phyloP scores from a whole-genome alignment of 352 stramenopile genomes.

The Phytophthora syringae region DNA sequence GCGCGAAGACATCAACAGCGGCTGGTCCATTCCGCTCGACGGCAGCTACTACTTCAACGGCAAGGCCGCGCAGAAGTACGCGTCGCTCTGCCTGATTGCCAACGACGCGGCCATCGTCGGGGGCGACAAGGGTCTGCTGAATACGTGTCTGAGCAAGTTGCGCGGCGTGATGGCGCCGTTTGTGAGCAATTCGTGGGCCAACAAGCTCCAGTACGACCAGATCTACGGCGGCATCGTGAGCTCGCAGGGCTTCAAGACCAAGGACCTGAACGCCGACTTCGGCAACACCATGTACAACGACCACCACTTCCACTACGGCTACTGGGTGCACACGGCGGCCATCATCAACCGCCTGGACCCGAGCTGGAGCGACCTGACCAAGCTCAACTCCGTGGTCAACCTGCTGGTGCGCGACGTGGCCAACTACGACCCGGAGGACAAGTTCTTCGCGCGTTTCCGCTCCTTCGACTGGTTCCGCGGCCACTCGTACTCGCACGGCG shows the following conservation, averaged over 20 bases:
- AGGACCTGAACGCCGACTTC: slow-evolving; percentile 42
- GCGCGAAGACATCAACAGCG: slow-evolving; percentile 27
- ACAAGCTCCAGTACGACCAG: slow-evolving; percentile 36
- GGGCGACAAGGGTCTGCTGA: too few relatives aligned
- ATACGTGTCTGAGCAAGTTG: slow-evolving; percentile 40
- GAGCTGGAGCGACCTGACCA: too few relatives aligned
- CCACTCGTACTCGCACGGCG: slow-evolving; percentile 43
- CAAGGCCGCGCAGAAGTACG: slow-evolving; percentile 43
- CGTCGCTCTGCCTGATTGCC: too few relatives aligned
- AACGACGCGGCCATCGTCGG: too few relatives aligned
- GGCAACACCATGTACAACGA: slow-evolving; percentile 49
- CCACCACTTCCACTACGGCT: too few relatives aligned
- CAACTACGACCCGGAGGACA: too few relatives aligned
- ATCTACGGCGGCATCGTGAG: slow-evolving; percentile 44
- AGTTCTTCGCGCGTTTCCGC: too few relatives aligned
- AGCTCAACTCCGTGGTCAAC: too few relatives aligned
- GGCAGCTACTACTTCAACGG: slow-evolving; percentile 49
- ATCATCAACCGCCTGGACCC: too few relatives aligned
- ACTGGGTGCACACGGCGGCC: too few relatives aligned
- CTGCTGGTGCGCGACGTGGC: too few relatives aligned
- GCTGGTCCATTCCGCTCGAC: slow-evolving; percentile 27
- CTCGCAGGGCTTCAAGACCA: slow-evolving; percentile 33
- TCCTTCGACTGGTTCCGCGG: slow-evolving; percentile 39
- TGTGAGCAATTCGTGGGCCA: slow-evolving; percentile 35
- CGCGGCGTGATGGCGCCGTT: slow-evolving; percentile 28